phyloP scores from a whole-genome alignment of 2,329 filamentous ascomycete genomes.

The Aureobasidium leucospermi region DNA sequence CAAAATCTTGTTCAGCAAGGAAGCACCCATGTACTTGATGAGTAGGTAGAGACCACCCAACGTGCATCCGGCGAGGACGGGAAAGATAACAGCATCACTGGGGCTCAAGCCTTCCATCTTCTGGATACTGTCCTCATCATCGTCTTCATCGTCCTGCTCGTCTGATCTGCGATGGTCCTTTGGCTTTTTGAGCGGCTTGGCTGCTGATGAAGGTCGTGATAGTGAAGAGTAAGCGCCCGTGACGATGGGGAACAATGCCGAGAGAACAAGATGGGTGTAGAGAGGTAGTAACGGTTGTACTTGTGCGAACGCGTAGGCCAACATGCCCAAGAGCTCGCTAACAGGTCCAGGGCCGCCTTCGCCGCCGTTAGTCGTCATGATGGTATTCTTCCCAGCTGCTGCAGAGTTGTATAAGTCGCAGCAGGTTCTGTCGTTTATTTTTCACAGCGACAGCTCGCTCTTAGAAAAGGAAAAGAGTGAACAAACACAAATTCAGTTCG shows the following conservation, averaged over 20 bases:
- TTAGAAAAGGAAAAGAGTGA: background rate
- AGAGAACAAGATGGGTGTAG: conserved; percentile 55
- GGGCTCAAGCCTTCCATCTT: conserved; percentile 63
- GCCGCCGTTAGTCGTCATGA: background rate
- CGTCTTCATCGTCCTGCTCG: conserved; percentile 49
- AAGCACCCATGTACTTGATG: conserved; percentile 81
- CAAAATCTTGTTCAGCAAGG: conserved; percentile 73
- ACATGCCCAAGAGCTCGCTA: conserved; percentile 11
- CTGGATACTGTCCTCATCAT: conserved; percentile 47
- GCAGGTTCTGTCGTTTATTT: background rate
- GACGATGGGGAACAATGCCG: conserved; percentile 76
- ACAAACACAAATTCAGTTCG: background rate
- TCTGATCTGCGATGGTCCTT: conserved; percentile 29
- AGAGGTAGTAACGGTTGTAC: conserved; percentile 38
- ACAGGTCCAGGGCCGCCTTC: conserved; percentile 13
- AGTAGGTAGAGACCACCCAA: conserved; percentile 76
- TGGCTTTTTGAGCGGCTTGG: conserved; percentile 44
- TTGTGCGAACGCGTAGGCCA: conserved; percentile 15
- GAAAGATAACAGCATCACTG: conserved; percentile 78
- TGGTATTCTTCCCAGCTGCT: background rate
- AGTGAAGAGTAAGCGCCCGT: conserved; percentile 79
- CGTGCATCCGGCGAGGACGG: conserved; percentile 64
- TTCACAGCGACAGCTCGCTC: background rate
- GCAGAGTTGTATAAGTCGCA: background rate
- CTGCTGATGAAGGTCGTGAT: conserved; percentile 73